A percentile compares a stretch with the other conserved stretches of the same genome.
phyloP scores from a whole-genome alignment of 371 early-diverging fungal genomes.

The Mortierella sp. region DNA sequence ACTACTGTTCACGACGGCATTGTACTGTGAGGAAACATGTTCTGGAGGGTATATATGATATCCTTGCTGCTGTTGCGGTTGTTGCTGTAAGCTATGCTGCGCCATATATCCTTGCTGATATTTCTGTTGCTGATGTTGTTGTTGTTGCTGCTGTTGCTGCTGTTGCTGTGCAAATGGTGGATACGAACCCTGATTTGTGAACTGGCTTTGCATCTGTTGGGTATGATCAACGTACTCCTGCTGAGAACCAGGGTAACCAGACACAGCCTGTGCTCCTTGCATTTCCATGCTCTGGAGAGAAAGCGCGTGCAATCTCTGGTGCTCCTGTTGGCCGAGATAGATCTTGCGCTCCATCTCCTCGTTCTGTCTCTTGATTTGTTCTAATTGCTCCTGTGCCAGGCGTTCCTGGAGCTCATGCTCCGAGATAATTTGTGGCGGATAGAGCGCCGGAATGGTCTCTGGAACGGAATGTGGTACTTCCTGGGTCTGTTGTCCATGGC shows the following conservation, averaged over 20 bases:
- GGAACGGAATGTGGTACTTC: constrained; percentile 17
- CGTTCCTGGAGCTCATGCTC: constrained; percentile 32
- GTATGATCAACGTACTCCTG: not conserved
- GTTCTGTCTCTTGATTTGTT: constrained; percentile 31
- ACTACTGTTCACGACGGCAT: not conserved
- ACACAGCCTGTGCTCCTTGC: too few species aligned
- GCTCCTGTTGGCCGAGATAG: constrained; percentile 21
- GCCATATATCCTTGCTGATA: too few species aligned
- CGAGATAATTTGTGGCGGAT: constrained; percentile 44
- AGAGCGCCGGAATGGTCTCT: constrained; percentile 15
- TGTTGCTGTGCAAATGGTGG: constrained; percentile 14
- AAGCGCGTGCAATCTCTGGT: constrained; percentile 16
- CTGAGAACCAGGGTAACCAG: too few species aligned
- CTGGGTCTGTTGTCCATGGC: constrained; percentile 10
- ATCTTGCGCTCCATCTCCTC: constrained; percentile 40
- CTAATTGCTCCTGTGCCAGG: constrained; percentile 18
- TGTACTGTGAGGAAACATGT: not conserved
- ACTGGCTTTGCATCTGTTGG: constrained; percentile 10
- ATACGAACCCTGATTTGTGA: constrained; percentile 7
- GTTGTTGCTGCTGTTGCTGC: constrained; percentile 14
- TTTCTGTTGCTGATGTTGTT: constrained; percentile 21
- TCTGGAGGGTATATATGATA: constrained; percentile 24
- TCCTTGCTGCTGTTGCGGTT: constrained; percentile 18
- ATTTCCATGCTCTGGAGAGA: constrained; percentile 25
- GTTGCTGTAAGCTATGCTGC: constrained; percentile 2